Base-by-base conservation (phyloP, 805 yeast species). In the Suhomyces prunicola region DNA sequence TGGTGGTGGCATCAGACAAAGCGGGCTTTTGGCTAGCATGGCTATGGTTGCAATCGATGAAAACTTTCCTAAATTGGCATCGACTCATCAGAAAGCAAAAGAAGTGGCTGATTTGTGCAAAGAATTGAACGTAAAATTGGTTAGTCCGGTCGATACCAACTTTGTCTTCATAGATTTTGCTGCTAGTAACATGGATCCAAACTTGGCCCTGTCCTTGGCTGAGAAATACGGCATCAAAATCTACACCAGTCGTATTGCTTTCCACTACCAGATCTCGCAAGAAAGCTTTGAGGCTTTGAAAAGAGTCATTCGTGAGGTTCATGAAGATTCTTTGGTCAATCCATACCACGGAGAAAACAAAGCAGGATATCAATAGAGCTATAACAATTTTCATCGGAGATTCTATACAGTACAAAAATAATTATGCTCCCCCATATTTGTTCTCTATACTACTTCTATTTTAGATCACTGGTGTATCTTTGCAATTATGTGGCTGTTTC, bases 191-290 rank as follows among this genome's bases (percentile, higher is more conserved):
- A 63, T 74, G 65, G 63, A 66, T 57, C 62, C 61, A 4, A 60
- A 60, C 8, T 58, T 59, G 31, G 63, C 73, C 29, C 75, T 73
- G 33, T 76, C 78, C 59, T 71, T 79, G 56, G 89, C 86, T 54
- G 67, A 73, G 44, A 81, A 86, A 60, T 74, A 83, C 63, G 82
- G 82, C 45, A 78, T 92, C 51, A 84, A 80, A 17, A 54, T 50
- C 19, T 54, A 57, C 42, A 59, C 54, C 48, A 64, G 59, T n/a
- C 62, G 70, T 59, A 53, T 74, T 2, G 71, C 78, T 5, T 64
- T 72, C 54, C 77, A 73, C 57, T 72, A 61, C 56, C 78, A 74
- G 57, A 61, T 64, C 10, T 60, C 70, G 3, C 63, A 60, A 8
- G 68, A 69, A 47, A 66, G 73, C 45, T 57, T 72, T 17, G 70